A percentile compares a stretch with the other conserved stretches of the same genome.
Evolutionary conservation across 176 grass and related monocot species (phyloP).

Genomic region (Rhipidocladum racemiflorum): DNA sequence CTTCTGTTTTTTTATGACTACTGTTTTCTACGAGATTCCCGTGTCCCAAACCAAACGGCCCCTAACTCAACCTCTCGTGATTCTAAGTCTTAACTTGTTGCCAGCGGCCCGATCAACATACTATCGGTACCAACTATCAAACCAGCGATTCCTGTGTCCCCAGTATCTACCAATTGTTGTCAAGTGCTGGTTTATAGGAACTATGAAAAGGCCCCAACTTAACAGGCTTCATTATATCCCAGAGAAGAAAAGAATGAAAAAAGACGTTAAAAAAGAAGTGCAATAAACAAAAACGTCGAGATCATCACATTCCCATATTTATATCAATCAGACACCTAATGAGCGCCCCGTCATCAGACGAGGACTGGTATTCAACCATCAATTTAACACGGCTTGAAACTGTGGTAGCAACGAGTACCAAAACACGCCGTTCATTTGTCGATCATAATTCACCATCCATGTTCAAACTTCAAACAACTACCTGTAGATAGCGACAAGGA

Average conservation of each 20-base stretch:
- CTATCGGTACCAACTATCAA: no score
- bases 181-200: neutral
- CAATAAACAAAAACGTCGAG: neutral
- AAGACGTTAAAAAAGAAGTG: no score
- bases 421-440: conserved; percentile 1
- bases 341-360: neutral
- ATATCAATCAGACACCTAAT: neutral
- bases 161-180: no score
- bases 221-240: neutral
- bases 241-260: neutral
- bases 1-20: no score
- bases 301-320: neutral
- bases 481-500: neutral
- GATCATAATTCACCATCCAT: neutral
- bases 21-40: no score
- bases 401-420: neutral
- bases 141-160: no score
- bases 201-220: neutral
- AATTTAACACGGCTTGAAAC: neutral
- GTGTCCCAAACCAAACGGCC: no score
- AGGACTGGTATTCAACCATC: neutral
- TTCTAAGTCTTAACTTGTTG: neutral
- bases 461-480: neutral
- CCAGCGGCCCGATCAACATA: neutral
- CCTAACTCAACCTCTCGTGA: no score